A percentile compares a stretch with the other conserved stretches of the same genome.
Evolutionary conservation across 805 yeast species (phyloP).

Genomic region (Blastobotrys chiropterorum): DNA sequence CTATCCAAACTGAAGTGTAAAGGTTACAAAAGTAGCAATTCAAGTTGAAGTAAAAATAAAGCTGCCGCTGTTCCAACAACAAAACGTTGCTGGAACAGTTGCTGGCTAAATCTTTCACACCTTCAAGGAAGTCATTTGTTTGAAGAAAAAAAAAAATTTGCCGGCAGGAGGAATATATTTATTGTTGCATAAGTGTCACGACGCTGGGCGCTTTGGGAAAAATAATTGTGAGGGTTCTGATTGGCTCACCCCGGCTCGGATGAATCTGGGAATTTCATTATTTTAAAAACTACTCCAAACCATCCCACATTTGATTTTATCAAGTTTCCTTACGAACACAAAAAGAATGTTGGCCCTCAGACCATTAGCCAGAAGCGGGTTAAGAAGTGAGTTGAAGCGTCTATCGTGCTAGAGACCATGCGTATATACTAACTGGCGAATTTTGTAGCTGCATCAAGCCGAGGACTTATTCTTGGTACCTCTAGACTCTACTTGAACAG

Average conservation of each 20-base stretch:
- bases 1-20: neutral
- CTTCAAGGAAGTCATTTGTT: neutral
- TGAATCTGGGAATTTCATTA: neutral
- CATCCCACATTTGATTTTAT: neutral
- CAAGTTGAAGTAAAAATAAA: neutral
- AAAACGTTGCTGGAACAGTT: neutral
- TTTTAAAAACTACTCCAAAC: too few relatives aligned
- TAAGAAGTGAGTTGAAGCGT: neutral
- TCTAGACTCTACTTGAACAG: neutral
- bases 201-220: neutral
- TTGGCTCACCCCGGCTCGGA: neutral
- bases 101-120: neutral
- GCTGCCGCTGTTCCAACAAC: neutral
- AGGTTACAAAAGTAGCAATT: neutral
- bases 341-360: neutral
- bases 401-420: neutral
- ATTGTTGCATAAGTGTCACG: neutral
- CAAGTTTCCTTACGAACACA: neutral
- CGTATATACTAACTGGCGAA: neutral
- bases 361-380: neutral
- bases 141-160: neutral
- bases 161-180: neutral
- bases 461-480: neutral
- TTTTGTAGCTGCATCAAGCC: neutral
- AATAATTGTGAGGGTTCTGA: neutral